Evolutionary conservation across 306 rosid species (phyloP).

Genomic region (Vigna unguiculata): DNA sequence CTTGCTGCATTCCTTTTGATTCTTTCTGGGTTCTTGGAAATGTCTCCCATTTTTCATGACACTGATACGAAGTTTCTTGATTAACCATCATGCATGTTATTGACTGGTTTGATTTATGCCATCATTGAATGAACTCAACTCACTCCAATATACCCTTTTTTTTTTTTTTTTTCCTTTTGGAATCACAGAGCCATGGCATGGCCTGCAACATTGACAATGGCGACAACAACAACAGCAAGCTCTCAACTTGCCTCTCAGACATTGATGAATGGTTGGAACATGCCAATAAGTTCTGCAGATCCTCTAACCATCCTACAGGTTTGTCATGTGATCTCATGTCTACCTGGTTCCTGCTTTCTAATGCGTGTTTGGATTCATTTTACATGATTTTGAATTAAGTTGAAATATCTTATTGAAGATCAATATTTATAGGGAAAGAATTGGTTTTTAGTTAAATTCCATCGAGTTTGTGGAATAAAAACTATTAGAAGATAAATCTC

Average conservation of each 20-base stretch:
- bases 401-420: not conserved
- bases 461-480: not conserved
- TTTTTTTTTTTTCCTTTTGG: slow-evolving; percentile 2
- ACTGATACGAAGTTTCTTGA: slow-evolving; percentile 3
- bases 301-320: slow-evolving; percentile 49
- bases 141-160: not conserved
- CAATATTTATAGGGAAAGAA: not conserved
- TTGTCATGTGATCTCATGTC: not conserved
- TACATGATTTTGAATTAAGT: not conserved
- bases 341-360: not conserved
- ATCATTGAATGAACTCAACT: not conserved
- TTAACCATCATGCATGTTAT: not conserved
- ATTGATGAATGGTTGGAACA: slow-evolving; percentile 63
- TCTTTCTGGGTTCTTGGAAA: slow-evolving; percentile 27
- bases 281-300: slow-evolving; percentile 44
- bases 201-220: not conserved
- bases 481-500: not conserved
- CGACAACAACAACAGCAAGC: not conserved
- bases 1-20: not conserved
- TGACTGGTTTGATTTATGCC: not conserved
- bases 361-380: not conserved
- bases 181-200: slow-evolving; percentile 42
- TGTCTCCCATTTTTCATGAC: not conserved
- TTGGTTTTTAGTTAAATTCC: not conserved
- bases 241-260: slow-evolving; percentile 44